Evolutionary conservation across 805 yeast species (phyloP).

Genomic region (Starmerella tilneyi): DNA sequence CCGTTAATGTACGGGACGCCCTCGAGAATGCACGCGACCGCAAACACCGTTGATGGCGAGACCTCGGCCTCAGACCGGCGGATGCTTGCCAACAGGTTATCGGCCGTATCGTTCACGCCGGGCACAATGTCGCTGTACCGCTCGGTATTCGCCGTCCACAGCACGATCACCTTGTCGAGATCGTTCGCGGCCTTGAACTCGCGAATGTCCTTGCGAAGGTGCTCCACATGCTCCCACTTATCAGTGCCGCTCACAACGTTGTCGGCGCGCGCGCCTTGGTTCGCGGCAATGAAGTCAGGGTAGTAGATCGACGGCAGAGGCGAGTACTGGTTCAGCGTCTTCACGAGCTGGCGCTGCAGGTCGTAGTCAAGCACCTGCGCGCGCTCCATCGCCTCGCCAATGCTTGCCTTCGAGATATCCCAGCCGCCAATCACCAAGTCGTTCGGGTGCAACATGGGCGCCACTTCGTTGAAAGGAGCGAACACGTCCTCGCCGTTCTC

Average conservation of each 20-base stretch:
- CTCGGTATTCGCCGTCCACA: constrained; percentile 98
- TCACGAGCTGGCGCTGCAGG: constrained; percentile 64
- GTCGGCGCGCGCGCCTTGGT: constrained; percentile 86
- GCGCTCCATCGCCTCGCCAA: constrained; percentile 71
- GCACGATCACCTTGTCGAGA: constrained; percentile 77
- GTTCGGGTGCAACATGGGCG: constrained; percentile 83
- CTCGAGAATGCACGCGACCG: constrained; percentile 86
- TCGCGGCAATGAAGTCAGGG: constrained; percentile 93
- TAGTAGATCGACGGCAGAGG: constrained; percentile 85
- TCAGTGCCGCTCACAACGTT: constrained; percentile 61
- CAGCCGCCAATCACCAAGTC: constrained; percentile 88
- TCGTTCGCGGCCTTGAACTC: constrained; percentile 61
- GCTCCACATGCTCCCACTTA: constrained; percentile 86
- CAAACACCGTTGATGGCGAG: constrained; percentile 88
- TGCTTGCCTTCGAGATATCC: constrained; percentile 71
- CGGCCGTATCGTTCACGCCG: constrained; percentile 84
- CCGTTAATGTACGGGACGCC: constrained; percentile 87
- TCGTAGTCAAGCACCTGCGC: constrained; percentile 79
- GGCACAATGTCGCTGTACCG: constrained; percentile 67
- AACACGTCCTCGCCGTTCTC: constrained; percentile 72
- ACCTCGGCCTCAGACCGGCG: constrained; percentile 73
- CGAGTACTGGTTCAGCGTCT: constrained; percentile 47
- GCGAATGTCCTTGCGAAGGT: constrained; percentile 70
- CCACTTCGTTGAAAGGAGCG: constrained; percentile 80
- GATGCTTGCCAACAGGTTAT: constrained; percentile 61